Conservation (phyloP, 2,329 filamentous ascomycete genomes). For the Ceratocystis colombiana region DNA sequence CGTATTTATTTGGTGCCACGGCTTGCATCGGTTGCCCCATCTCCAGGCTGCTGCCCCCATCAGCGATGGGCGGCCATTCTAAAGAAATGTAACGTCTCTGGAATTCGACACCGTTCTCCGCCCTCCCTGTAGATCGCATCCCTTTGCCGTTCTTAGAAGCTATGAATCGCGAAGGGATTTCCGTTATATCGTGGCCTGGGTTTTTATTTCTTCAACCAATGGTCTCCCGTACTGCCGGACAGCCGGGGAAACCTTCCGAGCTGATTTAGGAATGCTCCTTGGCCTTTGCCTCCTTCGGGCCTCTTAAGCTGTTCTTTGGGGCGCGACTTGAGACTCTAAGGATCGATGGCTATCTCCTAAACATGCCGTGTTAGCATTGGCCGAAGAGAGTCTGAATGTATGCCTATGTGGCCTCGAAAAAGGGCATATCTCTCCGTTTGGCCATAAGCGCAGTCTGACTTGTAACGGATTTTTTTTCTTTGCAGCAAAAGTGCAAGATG, state of each 20-base stretch:
- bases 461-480: not conserved
- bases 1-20: too few species aligned
- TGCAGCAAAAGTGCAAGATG: not conserved
- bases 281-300: not conserved
- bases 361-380: not conserved
- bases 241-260: not conserved
- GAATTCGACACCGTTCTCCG: slow-evolving; percentile 4
- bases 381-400: not conserved
- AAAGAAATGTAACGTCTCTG: not conserved
- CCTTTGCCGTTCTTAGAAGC: not conserved
- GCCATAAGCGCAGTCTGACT: too few species aligned
- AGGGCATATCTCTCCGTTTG: too few species aligned
- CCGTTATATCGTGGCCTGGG: too few species aligned
- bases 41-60: too few species aligned
- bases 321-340: not conserved
- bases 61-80: too few species aligned
- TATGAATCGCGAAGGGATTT: not conserved
- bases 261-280: not conserved
- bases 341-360: not conserved
- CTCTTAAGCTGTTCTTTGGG: not conserved
- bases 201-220: not conserved
- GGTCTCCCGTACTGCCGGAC: not conserved
- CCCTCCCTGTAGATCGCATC: slow-evolving; percentile 1
- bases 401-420: too few species aligned
- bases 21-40: too few species aligned